Evolutionary conservation across 2,329 filamentous ascomycete species (phyloP).

Genomic region (Lecanosticta acicola): DNA sequence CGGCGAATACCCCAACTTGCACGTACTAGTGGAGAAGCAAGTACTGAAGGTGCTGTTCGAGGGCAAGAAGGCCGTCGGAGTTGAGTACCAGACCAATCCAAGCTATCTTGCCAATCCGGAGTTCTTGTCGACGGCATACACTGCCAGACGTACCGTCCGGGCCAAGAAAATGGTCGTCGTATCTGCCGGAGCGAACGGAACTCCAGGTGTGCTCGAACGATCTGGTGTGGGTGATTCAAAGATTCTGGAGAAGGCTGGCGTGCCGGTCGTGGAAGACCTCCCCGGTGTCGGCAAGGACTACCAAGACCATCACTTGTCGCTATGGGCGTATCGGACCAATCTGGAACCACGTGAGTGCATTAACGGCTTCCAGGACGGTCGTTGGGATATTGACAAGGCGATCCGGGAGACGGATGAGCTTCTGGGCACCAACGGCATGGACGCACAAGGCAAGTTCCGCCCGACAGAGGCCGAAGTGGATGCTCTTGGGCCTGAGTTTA

Average conservation of each 20-base stretch:
- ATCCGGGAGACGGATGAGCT: constrained; percentile 45
- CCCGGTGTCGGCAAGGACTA: constrained; percentile 27
- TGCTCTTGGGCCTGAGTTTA: constrained; percentile 49
- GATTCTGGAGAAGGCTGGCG: constrained; percentile 39
- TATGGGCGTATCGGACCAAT: constrained; percentile 49
- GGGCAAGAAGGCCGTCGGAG: constrained; percentile 49
- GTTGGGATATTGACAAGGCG: constrained; percentile 42
- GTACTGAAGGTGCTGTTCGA: constrained; percentile 43
- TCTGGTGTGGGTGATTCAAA: constrained; percentile 53
- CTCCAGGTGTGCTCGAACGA: constrained; percentile 54
- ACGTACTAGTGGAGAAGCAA: constrained; percentile 53
- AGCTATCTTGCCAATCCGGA: constrained; percentile 35
- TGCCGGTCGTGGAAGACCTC: constrained; percentile 29
- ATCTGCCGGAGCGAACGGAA: constrained; percentile 53
- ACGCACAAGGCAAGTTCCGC: constrained; percentile 50
- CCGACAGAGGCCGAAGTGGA: constrained; percentile 50
- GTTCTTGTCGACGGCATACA: constrained; percentile 35
- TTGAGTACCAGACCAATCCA: constrained; percentile 50
- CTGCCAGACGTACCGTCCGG: constrained; percentile 36
- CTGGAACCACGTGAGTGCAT: constrained; percentile 46
- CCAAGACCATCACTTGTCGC: constrained; percentile 42
- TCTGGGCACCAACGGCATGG: constrained; percentile 55
- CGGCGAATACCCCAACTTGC: constrained; percentile 51
- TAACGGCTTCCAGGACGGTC: constrained; percentile 49
- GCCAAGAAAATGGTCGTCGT: constrained; percentile 56